Evolutionary conservation across 768 basidiomycete species (phyloP), one percentile per base, ranked within the genome.

Genomic region (Kwoniella sp.): DNA sequence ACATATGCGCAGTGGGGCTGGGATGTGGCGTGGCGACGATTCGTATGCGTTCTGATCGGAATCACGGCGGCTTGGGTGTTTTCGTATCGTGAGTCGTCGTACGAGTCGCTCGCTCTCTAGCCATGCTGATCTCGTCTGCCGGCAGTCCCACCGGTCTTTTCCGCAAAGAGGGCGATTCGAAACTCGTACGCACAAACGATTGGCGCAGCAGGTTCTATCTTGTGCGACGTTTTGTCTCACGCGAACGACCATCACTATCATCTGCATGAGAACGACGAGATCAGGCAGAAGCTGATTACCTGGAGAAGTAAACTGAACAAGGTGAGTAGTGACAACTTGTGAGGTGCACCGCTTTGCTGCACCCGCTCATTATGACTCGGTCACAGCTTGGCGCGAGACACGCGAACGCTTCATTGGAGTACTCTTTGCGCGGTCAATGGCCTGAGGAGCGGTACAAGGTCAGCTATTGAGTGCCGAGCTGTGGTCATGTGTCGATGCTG

Each of bases 391-490:
- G 57, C 39, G 23, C 56, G 20, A 31, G 46, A 17, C 56, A 54
- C 7, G 52, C 49, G 14, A 28, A 53, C 36, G 49, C 63, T 27
- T 50, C 50, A 1, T 66, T 50, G 46, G 69, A 89, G 84, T 82
- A 88, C 67, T 88, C 87, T 0, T 72, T 90, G 20, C 74, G 82
- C 45, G 89, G 88, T 27, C 50, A 60, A 58, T 90, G 87, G 89
- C 89, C 89, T 0, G 80, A 81, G n/a, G 76, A 85, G 50, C 76
- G 89, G 53, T 89, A 89, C 67, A 81, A 84, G 31, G 87, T 87
- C 59, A 44, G 81, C 68, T n/a, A n/a, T n/a, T n/a, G n/a, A n/a
- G n/a, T n/a, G n/a, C 4, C 22, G 19, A 19, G 12, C 26, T 3
- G 34, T 7, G 27, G 12, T 38, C 31, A 22, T 29, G 34, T 14